These are phyloP conservation scores for Phaeotremella fagi DNA, from an alignment of 768 basidiomycete species.

Conservation along the genomic window DNA sequence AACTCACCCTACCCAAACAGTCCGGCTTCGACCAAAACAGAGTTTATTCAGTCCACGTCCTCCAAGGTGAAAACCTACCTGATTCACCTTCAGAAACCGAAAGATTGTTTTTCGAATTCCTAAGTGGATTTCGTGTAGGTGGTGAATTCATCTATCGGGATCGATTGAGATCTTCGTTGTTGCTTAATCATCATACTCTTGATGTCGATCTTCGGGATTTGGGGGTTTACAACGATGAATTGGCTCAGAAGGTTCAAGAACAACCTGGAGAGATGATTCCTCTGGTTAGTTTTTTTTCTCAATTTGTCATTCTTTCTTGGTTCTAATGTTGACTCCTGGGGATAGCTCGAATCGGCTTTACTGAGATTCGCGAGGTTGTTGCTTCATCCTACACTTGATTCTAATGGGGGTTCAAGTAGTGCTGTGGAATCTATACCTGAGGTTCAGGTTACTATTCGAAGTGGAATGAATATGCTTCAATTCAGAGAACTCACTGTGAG, in stretches of 20 bases:
- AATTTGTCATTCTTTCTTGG: no score
- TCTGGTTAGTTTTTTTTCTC: slow-evolving; percentile 56
- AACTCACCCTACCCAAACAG: slow-evolving; percentile 52
- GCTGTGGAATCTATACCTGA: slow-evolving; percentile 56
- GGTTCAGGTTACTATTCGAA: slow-evolving; percentile 80
- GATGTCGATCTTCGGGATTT: slow-evolving; percentile 72
- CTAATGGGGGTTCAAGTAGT: slow-evolving; percentile 34
- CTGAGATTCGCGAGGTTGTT: slow-evolving; percentile 77
- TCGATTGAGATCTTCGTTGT: slow-evolving; percentile 78
- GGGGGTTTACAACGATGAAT: slow-evolving; percentile 80
- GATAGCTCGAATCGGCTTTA: slow-evolving; percentile 85
- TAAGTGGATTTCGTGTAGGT: slow-evolving; percentile 79
- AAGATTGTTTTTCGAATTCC: slow-evolving; percentile 74
- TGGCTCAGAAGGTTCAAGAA: slow-evolving; percentile 86
- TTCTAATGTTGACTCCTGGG: no score
- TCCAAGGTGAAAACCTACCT: slow-evolving; percentile 58
- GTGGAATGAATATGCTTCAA: slow-evolving; percentile 86
- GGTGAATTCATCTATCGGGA: slow-evolving; percentile 92
- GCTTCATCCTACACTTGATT: slow-evolving; percentile 62
- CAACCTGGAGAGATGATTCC: slow-evolving; percentile 83
- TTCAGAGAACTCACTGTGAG: slow-evolving; percentile 83
- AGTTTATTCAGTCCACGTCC: slow-evolving; percentile 74
- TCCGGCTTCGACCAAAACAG: slow-evolving; percentile 81
- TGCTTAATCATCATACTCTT: slow-evolving; percentile 80
- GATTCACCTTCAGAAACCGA: slow-evolving; percentile 78